Evolutionary conservation across 1,284 basidiomycete genomes (phyloP), one percentile per base, ranked within the genome.

Genomic region (Mycosarcoma maydis): DNA sequence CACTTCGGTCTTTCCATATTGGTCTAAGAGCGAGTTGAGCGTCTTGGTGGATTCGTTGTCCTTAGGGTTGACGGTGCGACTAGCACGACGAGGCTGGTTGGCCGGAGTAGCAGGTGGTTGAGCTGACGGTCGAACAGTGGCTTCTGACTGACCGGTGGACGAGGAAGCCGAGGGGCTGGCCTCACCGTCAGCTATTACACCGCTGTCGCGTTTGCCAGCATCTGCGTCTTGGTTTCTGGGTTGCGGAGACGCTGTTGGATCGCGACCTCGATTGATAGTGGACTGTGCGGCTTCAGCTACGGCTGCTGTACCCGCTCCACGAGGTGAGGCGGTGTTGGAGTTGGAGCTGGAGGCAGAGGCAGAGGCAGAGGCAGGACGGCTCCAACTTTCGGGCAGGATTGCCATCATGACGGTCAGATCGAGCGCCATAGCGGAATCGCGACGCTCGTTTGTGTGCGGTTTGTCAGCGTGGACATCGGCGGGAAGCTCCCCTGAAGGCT

Each of bases 21-120:
- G 78, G 20, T 80, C 71, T 4, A 81, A 52, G 5, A 81, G 56
- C 42, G 71, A 67, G 44, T 72, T 74, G 34, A 81, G 59, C n/a
- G 72, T 72, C 41, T 67, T 72, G 14, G 73, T 55, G 6, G 73
- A 69, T 19, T 69, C 60, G 50, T n/a, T 47, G 43, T 64, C 56
- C 33, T 62, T 65, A 16, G 45, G 43, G 19, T 61, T 55, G 48
- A 44, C 42, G 14, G 60, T 53, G 19, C 49, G 53, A 30, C 60
- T 60, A 17, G 56, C 23, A 16, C 49, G 67, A 24, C 67, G 60
- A 32, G 51, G 56, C 13, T 70, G 60, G 24, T 50, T 62, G 24
- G 52, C 55, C 3, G 66, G 36, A 13, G 67, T 48, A n/a, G 59
- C 33, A 4, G 60, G 41, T 22, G 67, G 41, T 17, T 51, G 51